A percentile compares a stretch with the other conserved stretches of the same genome.
Evolutionary conservation across 2,329 filamentous ascomycete genomes (phyloP).

Genomic region (Ophiostoma australiae): DNA sequence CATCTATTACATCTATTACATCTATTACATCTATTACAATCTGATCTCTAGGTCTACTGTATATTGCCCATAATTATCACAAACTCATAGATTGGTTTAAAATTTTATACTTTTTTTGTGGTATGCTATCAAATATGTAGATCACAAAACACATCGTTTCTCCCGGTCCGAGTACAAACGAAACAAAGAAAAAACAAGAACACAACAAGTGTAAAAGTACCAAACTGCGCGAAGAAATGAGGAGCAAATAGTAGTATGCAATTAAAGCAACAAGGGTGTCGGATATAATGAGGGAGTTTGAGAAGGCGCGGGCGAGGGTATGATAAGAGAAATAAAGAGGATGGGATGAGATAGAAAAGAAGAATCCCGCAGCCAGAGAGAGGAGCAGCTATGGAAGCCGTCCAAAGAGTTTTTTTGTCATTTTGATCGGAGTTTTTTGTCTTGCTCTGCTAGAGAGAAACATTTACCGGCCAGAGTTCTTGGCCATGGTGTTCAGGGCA

Average conservation of each 20-base stretch:
- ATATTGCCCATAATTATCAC: not conserved
- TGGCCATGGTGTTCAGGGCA: constrained; percentile 98
- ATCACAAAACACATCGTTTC: constrained; percentile 12
- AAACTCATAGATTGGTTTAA: not conserved
- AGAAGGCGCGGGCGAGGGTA: not conserved
- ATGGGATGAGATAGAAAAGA: not conserved
- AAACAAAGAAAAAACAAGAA: not conserved
- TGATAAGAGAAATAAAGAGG: not conserved
- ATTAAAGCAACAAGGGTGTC: constrained; percentile 11
- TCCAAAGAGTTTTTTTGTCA: not conserved
- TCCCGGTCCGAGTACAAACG: constrained; percentile 7
- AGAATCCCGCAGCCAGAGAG: not conserved
- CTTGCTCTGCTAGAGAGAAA: not conserved
- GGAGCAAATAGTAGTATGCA: not conserved
- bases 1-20: no score
- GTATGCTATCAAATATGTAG: constrained; percentile 13
- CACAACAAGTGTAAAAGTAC: not conserved
- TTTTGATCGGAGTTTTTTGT: not conserved
- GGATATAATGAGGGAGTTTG: not conserved
- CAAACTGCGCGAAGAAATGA: not conserved
- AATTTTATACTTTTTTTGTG: constrained; percentile 17
- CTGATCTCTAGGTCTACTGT: no score
- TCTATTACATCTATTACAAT: no score
- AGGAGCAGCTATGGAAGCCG: not conserved
- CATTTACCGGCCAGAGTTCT: constrained; percentile 38